phyloP scores from a whole-genome alignment of 768 basidiomycete genomes.

The Fistulinella prunicolor region DNA sequence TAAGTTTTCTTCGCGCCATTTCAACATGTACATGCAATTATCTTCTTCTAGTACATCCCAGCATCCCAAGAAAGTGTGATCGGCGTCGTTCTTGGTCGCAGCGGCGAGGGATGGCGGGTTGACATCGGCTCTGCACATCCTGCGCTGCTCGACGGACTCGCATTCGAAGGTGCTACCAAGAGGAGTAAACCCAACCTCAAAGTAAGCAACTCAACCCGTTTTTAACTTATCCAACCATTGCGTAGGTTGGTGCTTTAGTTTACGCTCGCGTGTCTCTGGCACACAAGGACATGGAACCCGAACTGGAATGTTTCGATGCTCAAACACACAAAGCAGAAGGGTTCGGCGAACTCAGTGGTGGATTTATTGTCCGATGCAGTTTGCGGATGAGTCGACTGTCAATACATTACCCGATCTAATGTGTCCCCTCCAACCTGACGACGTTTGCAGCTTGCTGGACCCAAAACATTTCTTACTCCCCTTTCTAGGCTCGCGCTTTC shows the following conservation, averaged over 20 bases:
- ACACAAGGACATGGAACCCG: conserved; percentile 97
- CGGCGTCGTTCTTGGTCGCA: conserved; percentile 73
- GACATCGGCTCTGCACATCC: conserved; percentile 89
- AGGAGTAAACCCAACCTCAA: conserved; percentile 92
- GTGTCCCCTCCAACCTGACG: conserved; percentile 2
- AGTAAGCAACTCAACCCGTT: conserved; percentile 38
- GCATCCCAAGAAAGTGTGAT: conserved; percentile 88
- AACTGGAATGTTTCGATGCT: conserved; percentile 94
- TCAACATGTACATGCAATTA: background rate
- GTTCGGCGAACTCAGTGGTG: conserved; percentile 90
- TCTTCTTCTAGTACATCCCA: conserved; percentile 72
- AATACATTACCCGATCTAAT: conserved; percentile 14
- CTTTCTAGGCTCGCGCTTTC: conserved; percentile 74
- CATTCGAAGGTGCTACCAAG: conserved; percentile 96
- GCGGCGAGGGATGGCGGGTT: conserved; percentile 89
- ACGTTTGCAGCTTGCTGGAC: conserved; percentile 61
- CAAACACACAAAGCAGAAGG: conserved; percentile 90
- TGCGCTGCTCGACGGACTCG: conserved; percentile 83
- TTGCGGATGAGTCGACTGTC: conserved; percentile 87
- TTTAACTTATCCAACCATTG: conserved; percentile 1
- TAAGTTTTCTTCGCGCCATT: conserved; percentile 38
- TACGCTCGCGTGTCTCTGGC: conserved; percentile 93
- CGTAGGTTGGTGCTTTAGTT: conserved; percentile 82
- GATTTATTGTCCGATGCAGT: conserved; percentile 79
- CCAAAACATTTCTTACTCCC: conserved; percentile 81